Base-by-base conservation (phyloP, 2,329 filamentous ascomycete genomes). In the Dactylella cylindrospora region DNA sequence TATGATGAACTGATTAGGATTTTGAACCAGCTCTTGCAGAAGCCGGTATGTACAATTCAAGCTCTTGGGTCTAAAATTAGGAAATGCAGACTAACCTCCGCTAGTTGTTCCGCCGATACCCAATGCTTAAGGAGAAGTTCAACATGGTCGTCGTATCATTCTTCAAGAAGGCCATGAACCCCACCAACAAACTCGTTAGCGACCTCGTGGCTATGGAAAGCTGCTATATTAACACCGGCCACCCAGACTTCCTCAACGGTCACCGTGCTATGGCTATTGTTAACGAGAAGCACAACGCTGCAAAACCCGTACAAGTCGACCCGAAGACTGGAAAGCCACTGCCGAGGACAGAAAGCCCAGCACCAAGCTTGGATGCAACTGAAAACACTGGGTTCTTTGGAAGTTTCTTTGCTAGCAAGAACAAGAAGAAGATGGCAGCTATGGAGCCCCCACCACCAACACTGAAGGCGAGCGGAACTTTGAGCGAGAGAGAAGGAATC, bases 391-490 rank as follows among this genome's bases (percentile, higher is more conserved):
- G 91, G 29, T 98, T 98, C 80, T 98, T 98, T 70, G 93, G 93
- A 68, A 95, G 88, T 71, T 98, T 98, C 81, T 98, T 96, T 72
- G 89, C 93, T 8, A 90, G 88, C 71, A 98, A 97, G 82, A 98
- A 97, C 78, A 98, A 97, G 84, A 98, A 98, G 82, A 97, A 96
- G 85, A 94, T 95, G 76, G 93, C 93, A n/a, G 90, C 91, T 40
- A 98, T 98, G 93, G 93, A 98, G 73, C 80, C 93, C 10, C 93
- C 93, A 31, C 93, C 93, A 65, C 83, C 93, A 23, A 91, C 84
- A 33, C 82, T 98, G 55, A 98, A 96, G 78, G 93, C 93, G 26
- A 95, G 89, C 2, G 91, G 93, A 33, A 95, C 85, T 20, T 78
- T 98, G 31, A 95, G 88, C 3, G 93, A 98, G 76, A 89, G 93